Evolutionary conservation across 495 filamentous ascomycete genomes (phyloP), one percentile per base, ranked within the genome.

Genomic region (Melanomma pulvis-pyrius): DNA sequence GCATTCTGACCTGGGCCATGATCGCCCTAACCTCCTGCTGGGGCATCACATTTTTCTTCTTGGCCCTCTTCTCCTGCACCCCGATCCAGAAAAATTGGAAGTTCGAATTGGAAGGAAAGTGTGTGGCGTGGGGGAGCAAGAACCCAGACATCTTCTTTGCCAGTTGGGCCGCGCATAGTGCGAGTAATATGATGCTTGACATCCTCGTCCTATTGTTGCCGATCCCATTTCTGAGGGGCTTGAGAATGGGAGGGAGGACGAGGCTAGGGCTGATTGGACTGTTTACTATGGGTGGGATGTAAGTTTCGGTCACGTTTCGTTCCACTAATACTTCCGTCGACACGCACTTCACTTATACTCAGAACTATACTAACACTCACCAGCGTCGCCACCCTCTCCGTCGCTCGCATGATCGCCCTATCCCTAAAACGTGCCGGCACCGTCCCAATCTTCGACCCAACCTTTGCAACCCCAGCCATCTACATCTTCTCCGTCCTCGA

Each of bases 401-500:
- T 65, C 15, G 65, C 44, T 51, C 69, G 69, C 29, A 46, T 71
- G 21, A n/a, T 68, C 53, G 25, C 58, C 28, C 64, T 71, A 48
- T 49, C 59, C 64, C 29, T 50, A 26, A 53, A 44, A 39, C 64
- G 69, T 13, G 59, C 56, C 1, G 69, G 69, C 64, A 71, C 69
- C 2, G 47, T 60, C 32, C 69, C 69, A 25, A 25, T 49, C 49
- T 71, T 64, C 48, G 69, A 71, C 57, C 34, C 48, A 0, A 64
- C 59, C 26, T 71, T 48, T 32, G 56, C 58, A 36, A 50, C 69
- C 2, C 64, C 69, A 7, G 26, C 64, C 28, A 56, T 71, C 49
- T 71, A 64, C 61, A 65, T 71, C 52, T 68, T 65, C 54, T 71
- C 69, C 21, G 50, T 51, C 54, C 64, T 68, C 55, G 69, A 71